These are phyloP conservation scores for Capsaspora owczarzaki DNA, from an alignment of 78 protist genomes.

Conservation along the genomic window DNA sequence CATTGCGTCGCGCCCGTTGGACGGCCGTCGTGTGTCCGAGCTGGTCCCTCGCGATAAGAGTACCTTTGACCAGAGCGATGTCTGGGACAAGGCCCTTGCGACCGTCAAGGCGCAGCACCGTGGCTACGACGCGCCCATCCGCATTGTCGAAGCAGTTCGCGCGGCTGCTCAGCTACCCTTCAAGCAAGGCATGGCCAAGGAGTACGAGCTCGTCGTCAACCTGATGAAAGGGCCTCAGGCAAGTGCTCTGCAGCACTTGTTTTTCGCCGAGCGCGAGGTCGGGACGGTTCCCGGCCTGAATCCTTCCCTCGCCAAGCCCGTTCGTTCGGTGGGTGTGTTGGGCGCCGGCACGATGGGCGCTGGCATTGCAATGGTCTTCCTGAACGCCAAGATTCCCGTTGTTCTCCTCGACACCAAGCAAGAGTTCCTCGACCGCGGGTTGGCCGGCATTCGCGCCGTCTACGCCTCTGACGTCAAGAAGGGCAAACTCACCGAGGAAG, in stretches of 20 bases:
- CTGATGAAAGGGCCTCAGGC: constrained; percentile 1
- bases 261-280: constrained; percentile 18
- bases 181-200: constrained; percentile 15
- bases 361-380: constrained; percentile 33
- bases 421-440: constrained; percentile 17
- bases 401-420: constrained; percentile 14
- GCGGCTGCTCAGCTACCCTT: not conserved
- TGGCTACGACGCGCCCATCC: not conserved
- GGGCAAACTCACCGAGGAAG: constrained; percentile 11
- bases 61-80: not conserved
- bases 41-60: too few relatives aligned
- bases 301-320: not conserved
- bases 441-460: not conserved
- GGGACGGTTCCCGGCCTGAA: constrained; percentile 17
- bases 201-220: not conserved
- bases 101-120: not conserved
- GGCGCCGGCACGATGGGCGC: constrained; percentile 50
- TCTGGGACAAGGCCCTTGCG: not conserved
- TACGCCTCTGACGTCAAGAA: not conserved
- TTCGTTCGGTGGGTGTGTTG: constrained; percentile 4
- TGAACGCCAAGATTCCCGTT: not conserved
- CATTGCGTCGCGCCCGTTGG: too few relatives aligned
- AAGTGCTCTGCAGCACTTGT: constrained; percentile 30
- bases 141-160: not conserved
- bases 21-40: not conserved